Base-by-base conservation (phyloP, 2,329 filamentous ascomycete species). In the Diaporthe aspalathi region DNA sequence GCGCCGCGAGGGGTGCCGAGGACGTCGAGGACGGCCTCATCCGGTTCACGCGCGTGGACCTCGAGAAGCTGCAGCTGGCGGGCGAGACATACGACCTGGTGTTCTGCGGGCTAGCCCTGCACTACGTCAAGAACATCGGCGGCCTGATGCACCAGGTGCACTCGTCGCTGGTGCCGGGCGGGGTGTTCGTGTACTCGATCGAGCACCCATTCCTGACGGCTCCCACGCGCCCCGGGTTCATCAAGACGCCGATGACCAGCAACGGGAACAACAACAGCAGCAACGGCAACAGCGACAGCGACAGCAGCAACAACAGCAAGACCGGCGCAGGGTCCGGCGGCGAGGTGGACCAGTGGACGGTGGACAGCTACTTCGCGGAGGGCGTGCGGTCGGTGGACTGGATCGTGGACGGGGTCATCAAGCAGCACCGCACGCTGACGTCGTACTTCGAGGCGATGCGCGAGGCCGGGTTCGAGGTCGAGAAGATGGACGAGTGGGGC, bases 151-250 rank as follows among this genome's bases (percentile, higher is more conserved):
- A 62, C 3, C 74, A 81, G 70, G 76, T 84, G 12, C 75, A 78
- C 45, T 65, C 74, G 20, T 75, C 77, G 32, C 76, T 85, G 35
- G 77, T 76, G 56, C 78, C 80, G 4, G 79, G 79, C 7, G 81
- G 81, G 3, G 73, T 73, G 8, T 76, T 84, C 29, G 81, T 85
- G 11, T 86, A 85, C 74, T 83, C 83, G 0, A 80, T 85, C 50
- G 84, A 86, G 74, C 85, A 87, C 71, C 84, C 85, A 0, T 80
- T 86, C 62, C 81, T 79, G 72, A 84, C 83, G n/a, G 81, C 83
- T 7, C 83, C 83, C 52, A 77, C 75, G 8, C 78, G 76, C 29
- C 78, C 78, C 11, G 73, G 73, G 11, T 79, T 81, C 24, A 74
- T 79, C 57, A 66, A 49, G 53, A 67, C 66, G 29, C 54, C 49